Percentiles rank a stretch among this genome's conserved stretches.
These are phyloP conservation scores for Chara braunii DNA, from an alignment of 139 green algal genomes.

Conservation along the genomic window DNA sequence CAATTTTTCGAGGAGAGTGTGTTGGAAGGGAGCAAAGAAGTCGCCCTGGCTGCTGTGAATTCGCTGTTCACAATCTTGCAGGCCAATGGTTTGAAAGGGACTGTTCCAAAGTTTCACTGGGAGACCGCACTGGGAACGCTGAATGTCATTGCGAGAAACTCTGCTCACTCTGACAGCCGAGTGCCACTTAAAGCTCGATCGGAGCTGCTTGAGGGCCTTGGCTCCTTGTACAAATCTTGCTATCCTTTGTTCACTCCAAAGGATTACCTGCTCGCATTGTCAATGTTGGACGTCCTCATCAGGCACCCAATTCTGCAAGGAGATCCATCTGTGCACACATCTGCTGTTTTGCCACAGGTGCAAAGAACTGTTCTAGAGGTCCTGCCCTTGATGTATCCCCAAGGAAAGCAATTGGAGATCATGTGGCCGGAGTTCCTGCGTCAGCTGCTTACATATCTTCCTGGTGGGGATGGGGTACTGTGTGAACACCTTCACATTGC, in stretches of 20 bases:
- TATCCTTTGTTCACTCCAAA: no score
- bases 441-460: constrained; percentile 48
- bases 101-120: constrained; percentile 29
- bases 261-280: constrained; percentile 47
- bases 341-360: constrained; percentile 59
- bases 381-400: constrained; percentile 48
- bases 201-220: constrained; percentile 56
- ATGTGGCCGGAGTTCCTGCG: constrained; percentile 50
- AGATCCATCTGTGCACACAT: no score
- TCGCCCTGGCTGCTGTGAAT: constrained; percentile 53
- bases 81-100: no score
- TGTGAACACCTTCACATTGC: constrained; percentile 22
- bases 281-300: constrained; percentile 62
- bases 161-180: neutral
- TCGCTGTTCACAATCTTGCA: constrained; percentile 52
- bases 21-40: constrained; percentile 57
- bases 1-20: constrained; percentile 58
- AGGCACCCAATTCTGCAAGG: constrained; percentile 54
- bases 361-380: constrained; percentile 62
- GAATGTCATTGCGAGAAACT: constrained; percentile 32
- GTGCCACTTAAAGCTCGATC: constrained; percentile 43
- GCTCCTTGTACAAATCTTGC: no score
- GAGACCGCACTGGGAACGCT: constrained; percentile 27
- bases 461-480: constrained; percentile 17
- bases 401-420: constrained; percentile 6